A percentile compares a stretch with the other conserved stretches of the same genome.
These are phyloP conservation scores for Candida nanaspora DNA, from an alignment of 805 yeast species.

Conservation along the genomic window DNA sequence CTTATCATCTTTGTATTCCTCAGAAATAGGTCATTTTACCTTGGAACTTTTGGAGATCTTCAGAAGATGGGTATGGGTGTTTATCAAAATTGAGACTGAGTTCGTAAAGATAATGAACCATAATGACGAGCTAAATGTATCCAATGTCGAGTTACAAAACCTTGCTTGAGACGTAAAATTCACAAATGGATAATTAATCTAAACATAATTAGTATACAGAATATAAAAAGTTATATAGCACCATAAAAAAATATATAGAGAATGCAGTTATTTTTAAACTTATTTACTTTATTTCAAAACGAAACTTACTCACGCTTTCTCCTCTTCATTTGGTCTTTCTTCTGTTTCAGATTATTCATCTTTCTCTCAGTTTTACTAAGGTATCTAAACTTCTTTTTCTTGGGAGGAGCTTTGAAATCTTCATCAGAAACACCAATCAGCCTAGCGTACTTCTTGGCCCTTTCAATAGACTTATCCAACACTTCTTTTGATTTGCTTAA, in stretches of 20 bases:
- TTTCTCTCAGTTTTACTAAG: constrained; percentile 75
- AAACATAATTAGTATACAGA: too few relatives aligned
- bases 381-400: constrained; percentile 83
- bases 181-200: too few relatives aligned
- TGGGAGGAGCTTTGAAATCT: constrained; percentile 26
- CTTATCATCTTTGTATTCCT: constrained; percentile 21
- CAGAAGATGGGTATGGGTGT: constrained; percentile 87
- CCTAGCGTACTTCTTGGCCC: constrained; percentile 81
- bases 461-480: constrained; percentile 61
- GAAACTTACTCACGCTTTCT: constrained; percentile 1
- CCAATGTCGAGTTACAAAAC: constrained; percentile 17
- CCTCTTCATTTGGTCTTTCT: constrained; percentile 25
- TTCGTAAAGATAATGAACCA: constrained; percentile 25
- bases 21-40: constrained; percentile 56
- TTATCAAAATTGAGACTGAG: constrained; percentile 79
- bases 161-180: constrained; percentile 1
- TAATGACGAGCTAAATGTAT: not conserved
- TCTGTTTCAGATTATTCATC: constrained; percentile 39
- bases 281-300: not conserved
- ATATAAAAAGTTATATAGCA: too few relatives aligned
- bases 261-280: too few relatives aligned
- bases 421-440: constrained; percentile 47
- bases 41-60: constrained; percentile 69
- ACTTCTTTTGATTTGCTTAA: constrained; percentile 61
- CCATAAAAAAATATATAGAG: too few relatives aligned